Evolutionary conservation across 805 yeast genomes (phyloP).

Genomic region (Kodamaea laetipori): DNA sequence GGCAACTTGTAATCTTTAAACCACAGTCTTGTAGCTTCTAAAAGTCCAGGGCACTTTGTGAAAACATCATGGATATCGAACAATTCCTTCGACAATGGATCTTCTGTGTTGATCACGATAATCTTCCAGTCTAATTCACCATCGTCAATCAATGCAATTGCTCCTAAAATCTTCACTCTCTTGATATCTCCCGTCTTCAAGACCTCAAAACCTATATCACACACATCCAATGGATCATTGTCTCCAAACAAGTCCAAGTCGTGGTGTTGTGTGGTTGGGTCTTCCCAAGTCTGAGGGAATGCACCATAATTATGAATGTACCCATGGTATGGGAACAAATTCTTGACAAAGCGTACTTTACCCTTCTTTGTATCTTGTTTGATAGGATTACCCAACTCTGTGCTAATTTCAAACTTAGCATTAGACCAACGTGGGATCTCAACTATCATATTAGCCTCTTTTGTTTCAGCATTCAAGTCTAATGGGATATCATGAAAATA

Average conservation of each 20-base stretch:
- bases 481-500: slow-evolving; percentile 76
- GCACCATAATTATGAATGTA: slow-evolving; percentile 89
- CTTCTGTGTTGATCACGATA: slow-evolving; percentile 78
- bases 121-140: slow-evolving; percentile 93
- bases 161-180: slow-evolving; percentile 90
- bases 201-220: slow-evolving; percentile 81
- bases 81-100: slow-evolving; percentile 85
- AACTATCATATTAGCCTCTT: slow-evolving; percentile 48
- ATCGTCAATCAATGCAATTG: slow-evolving; percentile 91
- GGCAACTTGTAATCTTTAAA: slow-evolving; percentile 97
- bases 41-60: slow-evolving; percentile 84
- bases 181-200: slow-evolving; percentile 72
- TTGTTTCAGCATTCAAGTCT: slow-evolving; percentile 39
- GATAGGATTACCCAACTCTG: slow-evolving; percentile 67
- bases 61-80: slow-evolving; percentile 91
- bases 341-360: slow-evolving; percentile 70
- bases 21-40: slow-evolving; percentile 96
- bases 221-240: slow-evolving; percentile 92
- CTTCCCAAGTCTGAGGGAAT: slow-evolving; percentile 96
- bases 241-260: slow-evolving; percentile 67
- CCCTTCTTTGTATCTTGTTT: slow-evolving; percentile 79
- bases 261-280: slow-evolving; percentile 62
- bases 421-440: slow-evolving; percentile 69
- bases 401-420: slow-evolving; percentile 77
- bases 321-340: slow-evolving; percentile 81